Conservation (phyloP, 352 stramenopile genomes). For the Blastocystis sp. region DNA sequence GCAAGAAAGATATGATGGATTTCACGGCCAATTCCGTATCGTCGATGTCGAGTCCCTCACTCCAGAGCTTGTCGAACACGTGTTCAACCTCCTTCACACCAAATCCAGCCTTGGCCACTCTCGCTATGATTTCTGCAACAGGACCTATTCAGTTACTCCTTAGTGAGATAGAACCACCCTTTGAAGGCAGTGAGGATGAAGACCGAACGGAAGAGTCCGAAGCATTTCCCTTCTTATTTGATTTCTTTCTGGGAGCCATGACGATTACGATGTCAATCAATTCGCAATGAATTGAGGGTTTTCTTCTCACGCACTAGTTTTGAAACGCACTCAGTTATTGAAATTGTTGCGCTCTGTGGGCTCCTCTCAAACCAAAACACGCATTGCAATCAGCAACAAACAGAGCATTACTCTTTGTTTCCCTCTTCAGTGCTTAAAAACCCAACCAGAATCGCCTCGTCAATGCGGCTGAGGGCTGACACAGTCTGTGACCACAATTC, state of each 20-base stretch:
- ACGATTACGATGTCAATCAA: not conserved
- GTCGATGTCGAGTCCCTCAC: conserved; percentile 20
- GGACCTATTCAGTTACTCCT: not conserved
- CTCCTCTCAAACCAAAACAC: not conserved
- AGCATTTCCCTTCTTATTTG: conserved; percentile 49
- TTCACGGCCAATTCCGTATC: conserved; percentile 9
- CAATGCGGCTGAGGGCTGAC: conserved; percentile 2
- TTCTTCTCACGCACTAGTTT: not conserved
- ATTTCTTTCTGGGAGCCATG: conserved; percentile 38
- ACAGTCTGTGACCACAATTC: conserved; percentile 62
- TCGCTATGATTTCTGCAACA: conserved; percentile 29
- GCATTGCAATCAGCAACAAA: not conserved
- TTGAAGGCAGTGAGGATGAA: too few relatives aligned
- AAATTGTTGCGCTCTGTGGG: not conserved
- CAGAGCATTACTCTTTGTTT: not conserved
- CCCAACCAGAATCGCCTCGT: conserved; percentile 21
- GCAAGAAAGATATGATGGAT: conserved; percentile 10
- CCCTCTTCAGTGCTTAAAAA: conserved; percentile 33
- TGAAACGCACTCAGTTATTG: not conserved
- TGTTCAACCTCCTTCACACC: conserved; percentile 34
- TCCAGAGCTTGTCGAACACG: conserved; percentile 40
- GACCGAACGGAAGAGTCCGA: not conserved
- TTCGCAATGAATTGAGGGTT: too few relatives aligned
- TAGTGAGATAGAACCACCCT: not conserved
- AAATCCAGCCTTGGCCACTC: conserved; percentile 3